Conservation (phyloP, 371 early-diverging fungal genomes). For the Agmasoma carcini region DNA sequence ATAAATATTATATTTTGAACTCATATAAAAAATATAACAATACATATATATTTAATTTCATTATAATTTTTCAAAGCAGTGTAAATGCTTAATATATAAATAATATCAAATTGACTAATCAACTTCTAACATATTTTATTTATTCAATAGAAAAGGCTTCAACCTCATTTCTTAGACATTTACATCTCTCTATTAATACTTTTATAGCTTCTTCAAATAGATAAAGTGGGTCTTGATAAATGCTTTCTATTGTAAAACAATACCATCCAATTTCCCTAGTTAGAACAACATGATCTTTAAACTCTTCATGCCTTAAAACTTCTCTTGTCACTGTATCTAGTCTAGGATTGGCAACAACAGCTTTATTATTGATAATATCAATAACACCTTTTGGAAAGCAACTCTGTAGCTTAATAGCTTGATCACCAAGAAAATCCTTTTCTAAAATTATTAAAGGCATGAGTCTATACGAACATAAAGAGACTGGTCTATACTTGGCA, state of each 20-base stretch:
- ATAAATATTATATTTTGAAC: no score
- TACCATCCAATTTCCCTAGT: conserved; percentile 79
- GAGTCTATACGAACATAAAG: conserved; percentile 67
- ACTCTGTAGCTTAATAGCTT: conserved; percentile 65
- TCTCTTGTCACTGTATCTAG: conserved; percentile 85
- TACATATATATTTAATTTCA: neutral
- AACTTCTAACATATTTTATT: neutral
- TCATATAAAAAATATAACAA: neutral
- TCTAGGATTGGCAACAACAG: conserved; percentile 72
- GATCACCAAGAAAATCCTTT: conserved; percentile 67
- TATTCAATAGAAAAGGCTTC: neutral
- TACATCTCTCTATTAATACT: conserved; percentile 22
- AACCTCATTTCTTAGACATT: conserved; percentile 23
- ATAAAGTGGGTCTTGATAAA: conserved; percentile 34
- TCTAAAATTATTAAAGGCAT: conserved; percentile 74
- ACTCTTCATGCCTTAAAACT: conserved; percentile 75
- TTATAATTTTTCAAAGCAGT: neutral
- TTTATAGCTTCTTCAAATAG: conserved; percentile 33
- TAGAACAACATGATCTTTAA: conserved; percentile 71
- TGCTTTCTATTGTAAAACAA: conserved; percentile 57
- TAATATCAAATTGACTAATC: neutral
- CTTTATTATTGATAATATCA: conserved; percentile 61
- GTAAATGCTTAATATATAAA: neutral
- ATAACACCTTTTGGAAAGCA: conserved; percentile 82
- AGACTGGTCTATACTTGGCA: conserved; percentile 93